These are phyloP conservation scores for Aspergillus taichungensis DNA, from an alignment of 495 filamentous ascomycete species.

Conservation along the genomic window DNA sequence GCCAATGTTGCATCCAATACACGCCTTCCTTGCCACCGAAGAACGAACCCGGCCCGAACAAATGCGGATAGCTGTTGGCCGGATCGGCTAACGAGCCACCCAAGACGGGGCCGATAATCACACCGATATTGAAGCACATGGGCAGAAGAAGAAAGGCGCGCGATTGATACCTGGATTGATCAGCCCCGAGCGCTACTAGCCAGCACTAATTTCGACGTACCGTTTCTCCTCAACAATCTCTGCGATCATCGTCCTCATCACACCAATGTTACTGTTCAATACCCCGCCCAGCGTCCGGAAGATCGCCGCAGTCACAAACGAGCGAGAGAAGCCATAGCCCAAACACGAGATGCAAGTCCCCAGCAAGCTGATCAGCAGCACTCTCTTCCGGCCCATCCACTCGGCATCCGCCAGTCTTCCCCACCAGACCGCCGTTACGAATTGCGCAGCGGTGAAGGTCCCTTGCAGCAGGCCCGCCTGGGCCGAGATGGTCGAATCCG, in stretches of 20 bases:
- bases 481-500: constrained; percentile 58
- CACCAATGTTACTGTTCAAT: constrained; percentile 75
- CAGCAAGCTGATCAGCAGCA: constrained; percentile 63
- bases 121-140: constrained; percentile 68
- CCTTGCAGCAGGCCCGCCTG: constrained; percentile 71
- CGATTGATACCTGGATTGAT: constrained; percentile 47
- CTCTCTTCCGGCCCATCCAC: constrained; percentile 63
- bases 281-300: constrained; percentile 68
- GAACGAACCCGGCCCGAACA: constrained; percentile 55
- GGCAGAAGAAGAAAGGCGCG: constrained; percentile 74
- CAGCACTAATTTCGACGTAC: constrained; percentile 12
- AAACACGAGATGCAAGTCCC: constrained; percentile 64
- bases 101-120: constrained; percentile 55
- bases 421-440: constrained; percentile 71
- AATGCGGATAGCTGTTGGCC: constrained; percentile 47
- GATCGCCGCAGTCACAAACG: constrained; percentile 56
- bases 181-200: not conserved
- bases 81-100: constrained; percentile 71
- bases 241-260: constrained; percentile 73
- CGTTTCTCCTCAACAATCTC: constrained; percentile 68
- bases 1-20: constrained; percentile 52
- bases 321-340: constrained; percentile 71
- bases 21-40: constrained; percentile 44
- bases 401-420: constrained; percentile 64
- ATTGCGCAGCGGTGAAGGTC: constrained; percentile 71